Percentiles rank a stretch among this genome's conserved stretches.
These are phyloP conservation scores for Ganoderma lucidum DNA, from an alignment of 1,284 basidiomycete species.

Conservation along the genomic window DNA sequence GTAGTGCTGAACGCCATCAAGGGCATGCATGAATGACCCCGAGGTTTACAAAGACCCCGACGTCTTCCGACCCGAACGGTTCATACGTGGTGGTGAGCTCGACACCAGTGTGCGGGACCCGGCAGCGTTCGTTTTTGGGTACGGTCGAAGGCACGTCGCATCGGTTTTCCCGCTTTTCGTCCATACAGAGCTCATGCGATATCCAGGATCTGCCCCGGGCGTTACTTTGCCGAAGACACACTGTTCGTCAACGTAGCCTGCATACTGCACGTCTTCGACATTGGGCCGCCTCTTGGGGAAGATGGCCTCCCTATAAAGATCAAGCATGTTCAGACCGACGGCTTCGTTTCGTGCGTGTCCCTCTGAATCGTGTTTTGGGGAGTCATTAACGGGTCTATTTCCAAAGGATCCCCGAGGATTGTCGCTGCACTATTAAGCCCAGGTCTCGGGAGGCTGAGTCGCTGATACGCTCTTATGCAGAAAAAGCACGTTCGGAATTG, in stretches of 20 bases:
- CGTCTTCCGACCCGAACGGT: conserved; percentile 36
- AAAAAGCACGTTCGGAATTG: not conserved
- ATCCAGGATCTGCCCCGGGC: conserved; percentile 38
- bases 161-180: too few species aligned
- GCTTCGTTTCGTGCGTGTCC: not conserved
- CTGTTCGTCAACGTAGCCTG: conserved; percentile 16
- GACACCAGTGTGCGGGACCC: conserved; percentile 18
- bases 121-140: conserved; percentile 32
- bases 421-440: conserved; percentile 15
- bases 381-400: too few species aligned
- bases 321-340: not conserved
- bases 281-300: conserved; percentile 14
- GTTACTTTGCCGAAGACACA: conserved; percentile 38
- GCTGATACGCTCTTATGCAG: not conserved
- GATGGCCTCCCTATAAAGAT: conserved; percentile 7
- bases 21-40: conserved; percentile 31
- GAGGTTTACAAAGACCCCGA: conserved; percentile 50
- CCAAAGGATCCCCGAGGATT: conserved; percentile 11
- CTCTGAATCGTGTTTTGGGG: too few species aligned
- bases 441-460: conserved; percentile 11
- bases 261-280: conserved; percentile 15
- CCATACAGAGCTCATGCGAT: too few species aligned
- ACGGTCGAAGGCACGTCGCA: conserved; percentile 19
- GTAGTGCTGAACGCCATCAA: not conserved
- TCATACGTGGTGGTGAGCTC: conserved; percentile 22